phyloP scores from a whole-genome alignment of 306 rosid genomes.

The Cicer arietinum region DNA sequence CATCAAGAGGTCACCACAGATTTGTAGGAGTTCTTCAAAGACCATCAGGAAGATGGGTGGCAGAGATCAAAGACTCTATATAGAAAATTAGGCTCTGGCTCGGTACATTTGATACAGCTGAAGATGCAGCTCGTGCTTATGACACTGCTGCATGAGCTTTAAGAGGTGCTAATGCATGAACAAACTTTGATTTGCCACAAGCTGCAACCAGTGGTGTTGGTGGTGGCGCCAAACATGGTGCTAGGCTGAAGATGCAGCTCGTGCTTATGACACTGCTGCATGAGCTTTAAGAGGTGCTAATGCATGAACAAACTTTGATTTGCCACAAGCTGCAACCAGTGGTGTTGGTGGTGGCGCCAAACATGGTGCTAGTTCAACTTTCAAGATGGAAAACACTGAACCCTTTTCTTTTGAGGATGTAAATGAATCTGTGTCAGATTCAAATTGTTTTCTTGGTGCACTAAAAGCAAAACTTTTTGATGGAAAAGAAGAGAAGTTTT shows the following conservation, averaged over 20 bases:
- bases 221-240: too few species aligned
- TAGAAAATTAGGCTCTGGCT: conserved; percentile 84
- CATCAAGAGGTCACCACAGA: conserved; percentile 71
- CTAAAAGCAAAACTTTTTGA: conserved; percentile 65
- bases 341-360: neutral
- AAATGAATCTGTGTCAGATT: conserved; percentile 42
- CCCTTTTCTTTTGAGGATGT: conserved; percentile 72
- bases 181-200: too few species aligned
- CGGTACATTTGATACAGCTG: too few species aligned
- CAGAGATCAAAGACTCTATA: conserved; percentile 81
- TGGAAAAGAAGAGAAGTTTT: conserved; percentile 44
- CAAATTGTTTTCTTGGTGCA: conserved; percentile 65
- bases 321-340: conserved; percentile 39
- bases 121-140: too few species aligned
- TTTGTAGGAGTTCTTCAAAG: conserved; percentile 78
- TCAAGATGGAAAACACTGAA: conserved; percentile 36
- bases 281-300: conserved; percentile 70
- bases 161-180: too few species aligned
- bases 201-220: too few species aligned
- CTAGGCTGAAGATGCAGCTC: conserved; percentile 79
- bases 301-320: conserved; percentile 77
- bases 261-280: conserved; percentile 72
- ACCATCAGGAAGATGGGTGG: conserved; percentile 89
- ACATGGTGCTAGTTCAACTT: conserved; percentile 22
- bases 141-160: too few species aligned